Base-by-base conservation (phyloP, 164 flowering plant species). In the Nymphaea colorata region DNA sequence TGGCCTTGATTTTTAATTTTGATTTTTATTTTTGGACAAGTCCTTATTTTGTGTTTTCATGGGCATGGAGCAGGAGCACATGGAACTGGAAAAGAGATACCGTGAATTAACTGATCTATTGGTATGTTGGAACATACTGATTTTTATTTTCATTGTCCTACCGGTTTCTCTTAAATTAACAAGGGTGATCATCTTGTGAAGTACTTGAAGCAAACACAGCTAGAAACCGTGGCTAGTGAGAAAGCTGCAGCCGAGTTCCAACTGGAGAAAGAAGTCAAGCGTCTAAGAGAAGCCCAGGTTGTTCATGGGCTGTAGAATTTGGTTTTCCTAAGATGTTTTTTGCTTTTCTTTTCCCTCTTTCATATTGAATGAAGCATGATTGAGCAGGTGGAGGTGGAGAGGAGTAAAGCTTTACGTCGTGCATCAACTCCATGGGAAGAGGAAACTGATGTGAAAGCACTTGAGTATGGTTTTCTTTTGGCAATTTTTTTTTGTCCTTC, bases 161-260 rank as follows among this genome's bases (percentile, higher is more conserved):
- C 53, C 53, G 53, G 11, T 5, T 45, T 45, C 11, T 10, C 53
- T 45, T 5, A 5, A 45, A 10, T 5, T 10, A 10, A 10, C 11
- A 45, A 45, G 5, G 36, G 5, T 45, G 53, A 5, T 45, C 11
- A 45, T 45, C 53, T 5, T 45, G 53, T 45, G 53, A 83, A 93
- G 98, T 91, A 93, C 77, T 85, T 86, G 79, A 95, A 95, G 84
- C 99, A 95, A 89, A 95, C 99, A 66, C 99, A 95, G 77, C 76
- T 95, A 73, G 99, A 95, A 79, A 75, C 93, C 64, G 87, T 95
- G 97, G 83, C 96, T 42, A 90, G 93, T 80, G 99, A 92, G 80
- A 95, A 95, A 71, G 91, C 98, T 77, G 98, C 98, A 47, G 93
- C 96, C 66, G 95, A 87, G 72, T 95, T 95, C 79, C 99, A 95